These are phyloP conservation scores for Baorangia bicolor DNA, from an alignment of 768 basidiomycete species.

Conservation along the genomic window DNA sequence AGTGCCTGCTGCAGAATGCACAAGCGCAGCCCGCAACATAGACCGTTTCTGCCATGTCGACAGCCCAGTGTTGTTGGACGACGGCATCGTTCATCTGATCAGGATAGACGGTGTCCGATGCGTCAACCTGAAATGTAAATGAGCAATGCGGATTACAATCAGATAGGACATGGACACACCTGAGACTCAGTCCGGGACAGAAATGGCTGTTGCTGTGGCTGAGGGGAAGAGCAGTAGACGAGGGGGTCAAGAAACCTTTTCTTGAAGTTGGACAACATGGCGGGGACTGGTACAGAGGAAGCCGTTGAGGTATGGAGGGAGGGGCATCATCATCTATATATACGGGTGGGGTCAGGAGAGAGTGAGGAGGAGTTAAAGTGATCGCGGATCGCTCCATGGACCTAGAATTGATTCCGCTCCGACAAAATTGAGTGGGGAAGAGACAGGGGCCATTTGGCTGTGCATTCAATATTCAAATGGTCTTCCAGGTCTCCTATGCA, in stretches of 20 bases:
- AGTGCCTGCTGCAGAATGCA: neutral
- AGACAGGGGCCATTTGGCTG: constrained; percentile 6
- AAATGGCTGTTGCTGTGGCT: neutral
- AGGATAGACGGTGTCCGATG: neutral
- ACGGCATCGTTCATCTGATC: neutral
- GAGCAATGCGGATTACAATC: neutral
- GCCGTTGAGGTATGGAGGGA: neutral
- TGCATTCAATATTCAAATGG: neutral
- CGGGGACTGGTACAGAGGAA: neutral
- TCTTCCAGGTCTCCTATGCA: neutral
- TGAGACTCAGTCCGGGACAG: neutral
- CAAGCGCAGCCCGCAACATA: neutral
- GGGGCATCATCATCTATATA: neutral
- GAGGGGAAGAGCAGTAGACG: neutral
- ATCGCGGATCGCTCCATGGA: neutral
- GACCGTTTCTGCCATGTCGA: neutral
- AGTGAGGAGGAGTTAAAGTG: too few species aligned
- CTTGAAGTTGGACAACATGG: constrained; percentile 18
- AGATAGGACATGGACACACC: neutral
- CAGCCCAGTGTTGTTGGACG: neutral
- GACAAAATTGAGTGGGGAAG: neutral
- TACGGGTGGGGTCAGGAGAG: constrained; percentile 1
- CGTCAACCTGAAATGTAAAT: neutral
- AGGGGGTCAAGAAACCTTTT: neutral
- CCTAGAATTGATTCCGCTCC: neutral